Evolutionary conservation across 148 eudicot species (phyloP), one percentile per base, ranked within the genome.

Genomic region (Rhododendron ovatum): DNA sequence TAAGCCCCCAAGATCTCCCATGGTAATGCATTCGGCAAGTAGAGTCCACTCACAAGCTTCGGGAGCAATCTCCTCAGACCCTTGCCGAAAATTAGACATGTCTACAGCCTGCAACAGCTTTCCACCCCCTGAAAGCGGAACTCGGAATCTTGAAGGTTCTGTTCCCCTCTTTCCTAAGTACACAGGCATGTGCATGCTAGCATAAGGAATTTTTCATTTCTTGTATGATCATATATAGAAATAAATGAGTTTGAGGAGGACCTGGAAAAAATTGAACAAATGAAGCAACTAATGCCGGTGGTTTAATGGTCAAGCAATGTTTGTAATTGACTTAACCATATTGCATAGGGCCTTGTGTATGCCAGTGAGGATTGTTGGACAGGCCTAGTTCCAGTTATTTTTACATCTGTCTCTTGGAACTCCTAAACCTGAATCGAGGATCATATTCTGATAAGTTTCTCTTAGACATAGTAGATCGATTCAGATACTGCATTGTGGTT

Each of bases 1-100:
- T 88, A 94, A 93, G 91, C 94, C 91, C 82, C 93, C 90, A 4
- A 92, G 92, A 81, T 94, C 98, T 3, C 98, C 99, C 2, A 81
- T 93, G 33, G 75, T 89, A 88, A 33, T 88, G 80, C 91, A 87
- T 81, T 91, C 98, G 61, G 81, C 90, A n/a, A 87, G 92, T 82
- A 93, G 91, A 87, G 88, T 83, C 81, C 88, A 91, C 33, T 80
- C 89, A 3, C 89, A 88, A 39, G 87, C 89, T 80, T 82, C 84
- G 50, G 85, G 78, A 71, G 81, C 89, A 55, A 82, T 61, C 71
- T 50, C 89, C 79, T 48, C 85, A 50, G 89, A 87, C 20, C 81
- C 94, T 80, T 86, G 89, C 71, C 89, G 95, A 86, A 88, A 78
- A 35, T 85, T 94, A 53, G 93, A 95, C 61, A 88, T 93, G 92